These are phyloP conservation scores for Kodamaea neixiangensis DNA, from an alignment of 805 yeast genomes.

Conservation along the genomic window DNA sequence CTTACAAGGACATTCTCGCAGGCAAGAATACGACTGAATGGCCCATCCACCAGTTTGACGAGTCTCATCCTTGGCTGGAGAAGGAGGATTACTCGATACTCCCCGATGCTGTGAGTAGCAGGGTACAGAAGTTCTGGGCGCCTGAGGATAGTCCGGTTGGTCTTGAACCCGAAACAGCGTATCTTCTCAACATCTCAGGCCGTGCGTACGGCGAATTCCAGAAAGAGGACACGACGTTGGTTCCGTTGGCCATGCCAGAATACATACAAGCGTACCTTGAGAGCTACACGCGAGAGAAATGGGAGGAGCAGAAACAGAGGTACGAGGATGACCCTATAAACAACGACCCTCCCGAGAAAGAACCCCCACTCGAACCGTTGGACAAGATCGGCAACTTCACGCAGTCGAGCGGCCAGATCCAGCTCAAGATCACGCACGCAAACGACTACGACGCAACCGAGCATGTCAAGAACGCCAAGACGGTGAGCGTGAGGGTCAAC, in stretches of 20 bases:
- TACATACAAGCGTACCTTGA: conserved; percentile 34
- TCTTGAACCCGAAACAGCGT: conserved; percentile 19
- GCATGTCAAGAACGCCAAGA: conserved; percentile 29
- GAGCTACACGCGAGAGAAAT: conserved; percentile 20
- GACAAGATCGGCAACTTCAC: conserved; percentile 32
- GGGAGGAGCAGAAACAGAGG: conserved; percentile 26
- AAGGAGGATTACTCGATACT: conserved; percentile 56
- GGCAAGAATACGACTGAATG: conserved; percentile 51
- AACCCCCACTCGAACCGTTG: conserved; percentile 9
- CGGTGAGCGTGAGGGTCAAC: conserved; percentile 29
- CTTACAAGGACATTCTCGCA: conserved; percentile 58
- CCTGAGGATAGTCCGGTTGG: conserved; percentile 15
- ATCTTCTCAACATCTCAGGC: conserved; percentile 40
- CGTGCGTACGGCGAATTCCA: conserved; percentile 34
- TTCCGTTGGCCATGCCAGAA: conserved; percentile 27
- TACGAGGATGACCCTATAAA: conserved; percentile 31
- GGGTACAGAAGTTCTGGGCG: conserved; percentile 58
- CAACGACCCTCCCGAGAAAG: conserved; percentile 8
- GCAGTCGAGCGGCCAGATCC: conserved; percentile 21
- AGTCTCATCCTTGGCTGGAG: conserved; percentile 47
- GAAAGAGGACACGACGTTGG: conserved; percentile 15
- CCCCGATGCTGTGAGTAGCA: conserved; percentile 55
- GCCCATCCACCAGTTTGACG: conserved; percentile 52
- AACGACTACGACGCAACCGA: conserved; percentile 7
- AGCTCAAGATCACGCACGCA: conserved; percentile 18